These are phyloP conservation scores for Metarhizium robertsii DNA, from an alignment of 2,329 filamentous ascomycete species.

Conservation along the genomic window DNA sequence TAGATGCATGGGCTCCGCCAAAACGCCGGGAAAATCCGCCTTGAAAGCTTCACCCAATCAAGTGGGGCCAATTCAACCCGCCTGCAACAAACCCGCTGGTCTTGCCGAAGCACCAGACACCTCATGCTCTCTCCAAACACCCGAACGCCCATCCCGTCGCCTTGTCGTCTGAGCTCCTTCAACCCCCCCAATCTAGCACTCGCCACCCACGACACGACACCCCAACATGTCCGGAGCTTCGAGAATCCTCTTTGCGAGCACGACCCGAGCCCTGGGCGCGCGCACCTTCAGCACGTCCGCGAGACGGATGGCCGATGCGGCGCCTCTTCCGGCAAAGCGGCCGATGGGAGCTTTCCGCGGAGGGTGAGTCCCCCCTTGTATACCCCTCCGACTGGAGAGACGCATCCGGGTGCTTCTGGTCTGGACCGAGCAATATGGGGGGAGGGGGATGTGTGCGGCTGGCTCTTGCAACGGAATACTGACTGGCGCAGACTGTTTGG, in stretches of 20 bases:
- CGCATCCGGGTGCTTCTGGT: no score
- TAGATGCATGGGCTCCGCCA: conserved; percentile 5
- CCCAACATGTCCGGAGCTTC: conserved; percentile 32
- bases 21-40: conserved; percentile 3
- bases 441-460: no score
- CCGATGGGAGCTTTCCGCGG: conserved; percentile 53
- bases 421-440: no score
- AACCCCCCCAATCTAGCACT: not conserved
- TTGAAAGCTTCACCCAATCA: conserved; percentile 8
- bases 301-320: conserved; percentile 32
- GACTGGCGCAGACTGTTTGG: conserved; percentile 62
- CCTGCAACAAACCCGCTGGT: not conserved
- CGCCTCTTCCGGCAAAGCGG: conserved; percentile 45
- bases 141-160: not conserved
- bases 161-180: not conserved
- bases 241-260: conserved; percentile 30
- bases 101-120: not conserved
- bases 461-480: not conserved
- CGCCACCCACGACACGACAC: not conserved
- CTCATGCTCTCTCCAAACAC: not conserved
- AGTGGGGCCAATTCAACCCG: conserved; percentile 5
- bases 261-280: conserved; percentile 26
- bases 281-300: conserved; percentile 42
- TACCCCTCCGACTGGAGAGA: no score
- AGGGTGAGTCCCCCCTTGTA: conserved; percentile 36